Conservation (phyloP, 805 yeast species). For the Candida namnaoensis region DNA sequence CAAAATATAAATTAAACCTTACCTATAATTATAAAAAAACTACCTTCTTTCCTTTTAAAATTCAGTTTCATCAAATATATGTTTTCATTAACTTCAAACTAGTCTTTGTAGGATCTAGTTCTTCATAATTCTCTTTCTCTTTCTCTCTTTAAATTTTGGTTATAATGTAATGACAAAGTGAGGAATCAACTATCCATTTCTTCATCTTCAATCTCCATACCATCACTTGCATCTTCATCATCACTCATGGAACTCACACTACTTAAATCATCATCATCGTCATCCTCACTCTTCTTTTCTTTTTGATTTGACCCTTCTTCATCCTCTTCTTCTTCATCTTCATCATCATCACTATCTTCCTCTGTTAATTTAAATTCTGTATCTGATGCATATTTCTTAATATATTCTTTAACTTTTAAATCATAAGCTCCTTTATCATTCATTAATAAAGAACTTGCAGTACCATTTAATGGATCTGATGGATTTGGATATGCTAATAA, state of each 20-base stretch:
- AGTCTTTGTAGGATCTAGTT: no score
- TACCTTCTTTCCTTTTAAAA: no score
- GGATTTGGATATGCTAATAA: slow-evolving; percentile 88
- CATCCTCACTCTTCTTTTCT: slow-evolving; percentile 38
- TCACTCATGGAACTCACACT: slow-evolving; percentile 16
- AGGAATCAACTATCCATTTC: slow-evolving; percentile 21
- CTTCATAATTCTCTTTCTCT: no score
- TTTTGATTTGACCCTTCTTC: slow-evolving; percentile 9
- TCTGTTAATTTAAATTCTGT: slow-evolving; percentile 34
- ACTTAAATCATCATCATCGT: slow-evolving; percentile 25
- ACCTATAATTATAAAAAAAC: no score
- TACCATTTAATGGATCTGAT: slow-evolving; percentile 86
- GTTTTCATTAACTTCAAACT: no score
- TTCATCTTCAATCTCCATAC: slow-evolving; percentile 14
- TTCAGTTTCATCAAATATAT: no score
- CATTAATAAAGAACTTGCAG: slow-evolving; percentile 74
- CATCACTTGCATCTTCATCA: slow-evolving; percentile 12
- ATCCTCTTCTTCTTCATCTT: no score
- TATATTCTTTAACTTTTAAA: slow-evolving; percentile 64
- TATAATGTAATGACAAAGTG: no score
- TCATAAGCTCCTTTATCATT: slow-evolving; percentile 61
- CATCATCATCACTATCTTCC: slow-evolving; percentile 3
- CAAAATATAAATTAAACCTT: no score
- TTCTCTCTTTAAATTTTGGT: no score
- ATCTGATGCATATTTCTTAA: slow-evolving; percentile 55